phyloP scores from a whole-genome alignment of 805 yeast species.

The Hanseniaspora thailandica region DNA sequence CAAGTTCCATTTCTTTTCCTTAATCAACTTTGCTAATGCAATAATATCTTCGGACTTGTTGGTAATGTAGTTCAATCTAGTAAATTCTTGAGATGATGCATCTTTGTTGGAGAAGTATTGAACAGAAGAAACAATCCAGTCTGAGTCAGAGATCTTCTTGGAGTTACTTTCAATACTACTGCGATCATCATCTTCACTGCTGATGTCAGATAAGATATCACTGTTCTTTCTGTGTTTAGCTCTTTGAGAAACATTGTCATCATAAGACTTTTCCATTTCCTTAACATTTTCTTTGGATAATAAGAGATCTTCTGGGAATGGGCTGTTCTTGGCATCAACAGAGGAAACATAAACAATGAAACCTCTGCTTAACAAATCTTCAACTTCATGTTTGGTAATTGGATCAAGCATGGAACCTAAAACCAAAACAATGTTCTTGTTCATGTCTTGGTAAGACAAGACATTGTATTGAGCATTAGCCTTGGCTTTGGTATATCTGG shows the following conservation, averaged over 20 bases:
- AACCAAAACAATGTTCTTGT: slow-evolving; percentile 19
- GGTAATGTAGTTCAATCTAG: slow-evolving; percentile 14
- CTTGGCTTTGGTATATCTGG: not conserved
- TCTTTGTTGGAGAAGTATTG: slow-evolving; percentile 11
- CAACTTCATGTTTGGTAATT: slow-evolving; percentile 27
- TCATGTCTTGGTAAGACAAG: slow-evolving; percentile 10
- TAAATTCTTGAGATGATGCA: slow-evolving; percentile 3
- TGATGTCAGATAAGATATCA: slow-evolving; percentile 10
- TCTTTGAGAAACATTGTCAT: not conserved
- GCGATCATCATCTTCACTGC: slow-evolving; percentile 13
- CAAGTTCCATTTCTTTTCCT: not conserved
- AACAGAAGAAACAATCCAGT: slow-evolving; percentile 11
- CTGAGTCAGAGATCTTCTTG: slow-evolving; percentile 10
- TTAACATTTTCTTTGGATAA: slow-evolving; percentile 23
- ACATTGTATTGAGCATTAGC: not conserved
- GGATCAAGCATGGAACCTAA: slow-evolving; percentile 30
- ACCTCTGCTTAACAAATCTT: slow-evolving; percentile 28
- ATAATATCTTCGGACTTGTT: slow-evolving; percentile 2
- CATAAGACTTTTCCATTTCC: slow-evolving; percentile 20
- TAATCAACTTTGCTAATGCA: not conserved
- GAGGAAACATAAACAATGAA: slow-evolving; percentile 28
- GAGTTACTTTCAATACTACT: not conserved
- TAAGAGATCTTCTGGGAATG: slow-evolving; percentile 16
- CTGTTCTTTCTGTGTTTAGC: not conserved
- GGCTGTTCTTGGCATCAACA: slow-evolving; percentile 6